Evolutionary conservation across 345 rosid genomes (phyloP), one percentile per base, ranked within the genome.

Genomic region (Arabis hirsuta): DNA sequence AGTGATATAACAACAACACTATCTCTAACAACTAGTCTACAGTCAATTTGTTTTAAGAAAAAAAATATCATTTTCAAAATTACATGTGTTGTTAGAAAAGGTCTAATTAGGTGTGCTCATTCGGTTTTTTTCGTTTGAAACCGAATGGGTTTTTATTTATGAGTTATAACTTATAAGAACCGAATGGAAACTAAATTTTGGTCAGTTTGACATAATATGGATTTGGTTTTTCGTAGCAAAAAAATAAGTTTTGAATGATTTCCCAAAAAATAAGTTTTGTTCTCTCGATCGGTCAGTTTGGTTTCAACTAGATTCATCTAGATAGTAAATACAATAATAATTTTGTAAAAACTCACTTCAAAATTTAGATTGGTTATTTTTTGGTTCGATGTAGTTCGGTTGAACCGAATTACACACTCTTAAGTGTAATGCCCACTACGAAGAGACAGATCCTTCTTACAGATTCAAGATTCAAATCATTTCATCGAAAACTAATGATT

Each of bases 381-480:
- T 7, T 46, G 3, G 14, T 47, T 31, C 7, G 6, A 29, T 47
- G 42, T 48, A 64, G 45, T 36, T 48, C 57, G 45, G 34, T 20
- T 48, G 20, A 46, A 36, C 34, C 26, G 38, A 34, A 31, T 32
- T 48, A 34, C 41, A 29, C 53, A 32, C 45, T 16, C 13, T 46
- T 46, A 5, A 32, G 32, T 19, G 55, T 14, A 32, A 10, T 31
- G 29, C 32, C 56, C 69, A 64, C 69, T 50, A 48, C n/a, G 44
- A 47, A 47, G 69, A 36, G 69, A 65, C 44, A 50, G 7, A 36
- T 36, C 32, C 56, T 36, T 64, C 29, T 32, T 0, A 8, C 0
- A 50, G 9, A 48, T 48, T 36, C 11, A 31, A 62, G 27, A 34
- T 64, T 48, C 22, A 48, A 50, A 36, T 65, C 24, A 50, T 65